Evolutionary conservation across 169 alveolate species (phyloP).

Genomic region (Cryptosporidium ubiquitum): DNA sequence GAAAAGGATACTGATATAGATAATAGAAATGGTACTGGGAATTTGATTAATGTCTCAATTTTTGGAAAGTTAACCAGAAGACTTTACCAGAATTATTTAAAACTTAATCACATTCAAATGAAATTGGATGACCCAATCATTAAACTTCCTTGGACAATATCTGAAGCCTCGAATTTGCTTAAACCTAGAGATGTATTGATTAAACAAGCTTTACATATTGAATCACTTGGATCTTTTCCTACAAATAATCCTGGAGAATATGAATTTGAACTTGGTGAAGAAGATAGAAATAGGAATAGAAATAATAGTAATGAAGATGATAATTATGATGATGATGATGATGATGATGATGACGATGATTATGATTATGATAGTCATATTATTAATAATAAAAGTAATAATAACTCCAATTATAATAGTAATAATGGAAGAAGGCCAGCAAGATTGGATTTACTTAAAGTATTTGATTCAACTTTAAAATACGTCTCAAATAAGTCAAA

Average conservation of each 20-base stretch:
- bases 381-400: too few species aligned
- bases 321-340: neutral
- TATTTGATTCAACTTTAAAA: constrained; percentile 71
- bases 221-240: constrained; percentile 58
- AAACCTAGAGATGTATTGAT: constrained; percentile 40
- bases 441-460: constrained; percentile 56
- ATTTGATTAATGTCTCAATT: neutral
- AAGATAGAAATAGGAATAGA: neutral
- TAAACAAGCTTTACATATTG: constrained; percentile 50
- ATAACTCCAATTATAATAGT: neutral
- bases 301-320: neutral
- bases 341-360: neutral
- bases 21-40: neutral
- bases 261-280: constrained; percentile 1
- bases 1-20: neutral
- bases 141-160: constrained; percentile 54
- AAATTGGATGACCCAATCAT: constrained; percentile 9
- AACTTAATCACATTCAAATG: constrained; percentile 11
- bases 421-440: constrained; percentile 60
- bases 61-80: constrained; percentile 43
- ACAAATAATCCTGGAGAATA: constrained; percentile 19
- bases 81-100: constrained; percentile 25
- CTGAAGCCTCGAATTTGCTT: constrained; percentile 27
- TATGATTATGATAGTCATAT: constrained; percentile 54
- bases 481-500: constrained; percentile 37